These are phyloP conservation scores for Domatiomyces globalis DNA, from an alignment of 2,329 filamentous ascomycete genomes.

Conservation along the genomic window DNA sequence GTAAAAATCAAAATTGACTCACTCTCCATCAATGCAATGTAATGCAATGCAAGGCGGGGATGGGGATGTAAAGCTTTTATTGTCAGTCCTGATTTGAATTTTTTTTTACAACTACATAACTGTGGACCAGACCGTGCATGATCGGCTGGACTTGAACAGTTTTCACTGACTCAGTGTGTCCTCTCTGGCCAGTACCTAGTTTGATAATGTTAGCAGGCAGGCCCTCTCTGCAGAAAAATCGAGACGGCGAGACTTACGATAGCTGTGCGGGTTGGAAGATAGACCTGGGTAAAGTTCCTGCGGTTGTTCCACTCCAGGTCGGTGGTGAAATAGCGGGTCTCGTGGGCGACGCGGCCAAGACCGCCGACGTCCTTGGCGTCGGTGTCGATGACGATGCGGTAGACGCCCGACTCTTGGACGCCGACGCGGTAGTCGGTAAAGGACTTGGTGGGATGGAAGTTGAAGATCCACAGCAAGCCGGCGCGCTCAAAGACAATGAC, in stretches of 20 bases:
- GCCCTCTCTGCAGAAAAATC: not conserved
- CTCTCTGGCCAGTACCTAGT: not conserved
- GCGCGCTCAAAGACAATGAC: slow-evolving; percentile 90
- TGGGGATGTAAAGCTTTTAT: too few species aligned
- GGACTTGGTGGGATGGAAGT: slow-evolving; percentile 75
- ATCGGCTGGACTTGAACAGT: not conserved
- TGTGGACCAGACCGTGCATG: not conserved
- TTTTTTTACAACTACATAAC: too few species aligned
- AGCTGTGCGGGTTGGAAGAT: slow-evolving; percentile 70
- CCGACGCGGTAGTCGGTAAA: slow-evolving; percentile 89
- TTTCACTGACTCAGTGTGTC: not conserved
- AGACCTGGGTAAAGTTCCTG: slow-evolving; percentile 83
- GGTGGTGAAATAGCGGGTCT: slow-evolving; percentile 84
- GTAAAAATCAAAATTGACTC: not conserved
- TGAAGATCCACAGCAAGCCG: slow-evolving; percentile 85
- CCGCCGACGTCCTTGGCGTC: slow-evolving; percentile 70
- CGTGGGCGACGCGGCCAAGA: slow-evolving; percentile 58
- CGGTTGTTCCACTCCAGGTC: slow-evolving; percentile 79
- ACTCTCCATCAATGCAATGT: too few species aligned
- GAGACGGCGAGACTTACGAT: slow-evolving; percentile 39
- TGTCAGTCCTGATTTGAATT: not conserved
- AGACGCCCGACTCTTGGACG: slow-evolving; percentile 70
- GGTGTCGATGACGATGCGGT: slow-evolving; percentile 70
- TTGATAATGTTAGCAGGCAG: not conserved
- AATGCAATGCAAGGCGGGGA: not conserved